Evolutionary conservation across 768 basidiomycete species (phyloP), one percentile per base, ranked within the genome.

Genomic region (Amylocystis lapponica): DNA sequence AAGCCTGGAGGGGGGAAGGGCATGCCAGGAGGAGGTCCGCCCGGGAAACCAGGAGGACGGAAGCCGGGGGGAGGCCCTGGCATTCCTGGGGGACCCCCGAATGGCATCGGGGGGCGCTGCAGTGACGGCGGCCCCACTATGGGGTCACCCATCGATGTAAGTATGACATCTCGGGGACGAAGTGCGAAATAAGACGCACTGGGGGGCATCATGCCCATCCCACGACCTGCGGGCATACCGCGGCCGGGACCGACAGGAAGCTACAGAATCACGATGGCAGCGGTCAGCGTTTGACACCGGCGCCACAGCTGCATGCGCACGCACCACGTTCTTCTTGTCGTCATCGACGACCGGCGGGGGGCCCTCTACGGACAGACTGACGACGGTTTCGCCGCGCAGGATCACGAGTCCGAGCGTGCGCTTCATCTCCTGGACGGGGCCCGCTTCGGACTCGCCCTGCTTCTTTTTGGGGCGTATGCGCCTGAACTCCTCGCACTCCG

Each of bases 401-500:
- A 99, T 97, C 44, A 98, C 93, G 23, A 99, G 76, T n/a, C 96
- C 96, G 17, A 99, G 76, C 0, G 90, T 80, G 45, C 96, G 83
- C 66, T 98, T 99, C 75, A 96, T 84, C 71, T 98, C 94, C 65
- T 95, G 91, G 63, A 83, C 79, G 1, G 79, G 78, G 6, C 77
- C 79, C 4, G 79, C 75, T 61, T 83, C 88, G 29, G 59, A 65
- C 67, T 81, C 83, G 21, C 87, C 88, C 12, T 78, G 61, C 70
- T 95, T 88, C 72, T 92, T 92, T 75, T 98, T 97, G 29, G 86
- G 86, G 51, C 87, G 72, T 31, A 98, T 83, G 51, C 87, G 81
- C 57, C 96, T 71, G 62, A 98, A 99, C 67, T 99, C 96, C 66
- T 99, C 96, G 60, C 94, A 97, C 56, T 98, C 96, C 13, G 95